phyloP scores from a whole-genome alignment of 352 stramenopile species.

The Peronospora farinosa region DNA sequence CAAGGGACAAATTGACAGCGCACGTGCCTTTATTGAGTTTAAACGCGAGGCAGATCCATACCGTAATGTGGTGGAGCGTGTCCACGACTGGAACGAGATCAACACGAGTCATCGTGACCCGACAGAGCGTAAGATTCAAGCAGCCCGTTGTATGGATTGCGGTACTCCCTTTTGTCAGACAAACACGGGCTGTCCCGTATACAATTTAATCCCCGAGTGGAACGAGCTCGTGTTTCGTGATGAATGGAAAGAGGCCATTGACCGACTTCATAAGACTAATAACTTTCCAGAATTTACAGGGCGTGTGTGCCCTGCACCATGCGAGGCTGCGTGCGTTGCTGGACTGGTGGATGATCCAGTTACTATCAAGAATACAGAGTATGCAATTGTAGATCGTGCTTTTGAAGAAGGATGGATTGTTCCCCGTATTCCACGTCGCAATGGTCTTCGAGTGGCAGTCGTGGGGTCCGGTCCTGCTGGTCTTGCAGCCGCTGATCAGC shows the following conservation, averaged over 20 bases:
- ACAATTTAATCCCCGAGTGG: conserved; percentile 98
- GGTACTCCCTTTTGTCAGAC: conserved; percentile 98
- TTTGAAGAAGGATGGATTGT: conserved; percentile 94
- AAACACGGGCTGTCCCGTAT: conserved; percentile 95
- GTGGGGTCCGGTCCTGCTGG: conserved; percentile 91
- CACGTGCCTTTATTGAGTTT: conserved; percentile 80
- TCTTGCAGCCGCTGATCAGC: conserved; percentile 91
- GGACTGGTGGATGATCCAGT: conserved; percentile 94
- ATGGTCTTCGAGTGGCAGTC: conserved; percentile 93
- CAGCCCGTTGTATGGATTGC: conserved; percentile 97
- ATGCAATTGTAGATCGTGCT: conserved; percentile 95
- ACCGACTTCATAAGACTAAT: conserved; percentile 96
- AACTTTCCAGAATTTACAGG: conserved; percentile 99
- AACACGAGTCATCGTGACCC: conserved; percentile 88
- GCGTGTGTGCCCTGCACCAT: conserved; percentile 94
- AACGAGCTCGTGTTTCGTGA: conserved; percentile 97
- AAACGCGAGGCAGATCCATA: conserved; percentile 89
- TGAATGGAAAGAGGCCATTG: conserved; percentile 94
- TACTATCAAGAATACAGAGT: conserved; percentile 99
- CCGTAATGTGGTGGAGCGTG: conserved; percentile 85
- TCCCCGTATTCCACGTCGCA: conserved; percentile 88
- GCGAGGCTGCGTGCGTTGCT: conserved; percentile 93
- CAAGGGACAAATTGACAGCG: conserved; percentile 59
- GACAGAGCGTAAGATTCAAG: conserved; percentile 88
- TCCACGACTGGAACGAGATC: conserved; percentile 97